Conservation (phyloP, 2,329 filamentous ascomycete genomes). For the Hypocreales sp. region DNA sequence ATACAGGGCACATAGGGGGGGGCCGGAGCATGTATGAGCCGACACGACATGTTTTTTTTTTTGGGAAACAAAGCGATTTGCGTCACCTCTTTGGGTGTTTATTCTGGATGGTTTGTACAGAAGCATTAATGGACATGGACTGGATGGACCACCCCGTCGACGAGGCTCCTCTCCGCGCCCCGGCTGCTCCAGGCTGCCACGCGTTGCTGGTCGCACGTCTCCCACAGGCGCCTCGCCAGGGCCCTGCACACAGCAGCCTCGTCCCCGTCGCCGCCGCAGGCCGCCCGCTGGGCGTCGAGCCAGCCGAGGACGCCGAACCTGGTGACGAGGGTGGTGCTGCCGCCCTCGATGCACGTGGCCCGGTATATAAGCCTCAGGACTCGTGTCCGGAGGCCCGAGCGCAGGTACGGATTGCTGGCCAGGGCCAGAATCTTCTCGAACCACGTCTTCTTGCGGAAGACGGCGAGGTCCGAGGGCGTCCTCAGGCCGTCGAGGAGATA, state of each 20-base stretch:
- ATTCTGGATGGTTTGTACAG: no score
- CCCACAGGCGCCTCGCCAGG: slow-evolving; percentile 42
- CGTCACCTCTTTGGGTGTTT: no score
- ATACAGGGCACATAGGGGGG: no score
- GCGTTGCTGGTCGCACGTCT: slow-evolving; percentile 51
- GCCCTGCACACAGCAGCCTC: slow-evolving; percentile 34
- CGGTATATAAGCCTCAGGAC: slow-evolving; percentile 48
- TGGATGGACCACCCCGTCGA: no score
- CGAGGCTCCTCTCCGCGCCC: no score
- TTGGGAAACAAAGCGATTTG: no score
- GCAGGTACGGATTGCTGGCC: slow-evolving; percentile 51
- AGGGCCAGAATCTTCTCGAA: slow-evolving; percentile 63
- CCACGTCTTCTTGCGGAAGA: slow-evolving; percentile 46
- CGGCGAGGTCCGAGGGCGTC: slow-evolving; percentile 39
- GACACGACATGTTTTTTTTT: no score
- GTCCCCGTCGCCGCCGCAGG: slow-evolving; percentile 18
- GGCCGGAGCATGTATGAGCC: no score
- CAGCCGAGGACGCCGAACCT: slow-evolving; percentile 61
- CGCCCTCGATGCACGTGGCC: slow-evolving; percentile 50
- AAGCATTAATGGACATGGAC: no score
- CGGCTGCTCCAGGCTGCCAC: slow-evolving; percentile 51
- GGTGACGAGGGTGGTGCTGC: slow-evolving; percentile 68
- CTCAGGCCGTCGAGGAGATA: slow-evolving; percentile 56
- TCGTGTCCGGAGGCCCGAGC: slow-evolving; percentile 41
- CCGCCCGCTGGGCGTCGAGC: slow-evolving; percentile 46